Conservation (phyloP, 208 protist species). For the Leishmania mexicana region DNA sequence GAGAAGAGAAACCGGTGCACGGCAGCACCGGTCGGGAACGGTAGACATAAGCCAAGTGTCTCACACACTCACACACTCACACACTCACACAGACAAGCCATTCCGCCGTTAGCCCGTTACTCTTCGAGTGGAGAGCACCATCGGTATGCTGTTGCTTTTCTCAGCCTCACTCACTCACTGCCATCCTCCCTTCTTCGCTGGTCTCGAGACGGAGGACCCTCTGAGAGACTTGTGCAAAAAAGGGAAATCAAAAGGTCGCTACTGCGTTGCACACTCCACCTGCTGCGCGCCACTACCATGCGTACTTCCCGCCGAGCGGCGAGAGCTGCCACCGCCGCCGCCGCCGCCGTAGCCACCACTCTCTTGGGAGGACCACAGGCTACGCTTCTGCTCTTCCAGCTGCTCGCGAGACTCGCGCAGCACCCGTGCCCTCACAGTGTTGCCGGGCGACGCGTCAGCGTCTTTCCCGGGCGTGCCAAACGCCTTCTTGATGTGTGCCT, state of each 20-base stretch:
- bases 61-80: not conserved
- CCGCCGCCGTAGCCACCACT: slow-evolving; percentile 32
- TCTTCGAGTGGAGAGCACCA: not conserved
- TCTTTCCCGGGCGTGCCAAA: slow-evolving; percentile 60
- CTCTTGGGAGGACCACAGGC: slow-evolving; percentile 66
- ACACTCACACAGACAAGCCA: not conserved
- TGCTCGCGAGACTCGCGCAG: slow-evolving; percentile 77
- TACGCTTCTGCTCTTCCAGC: slow-evolving; percentile 78
- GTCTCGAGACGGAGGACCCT: not conserved
- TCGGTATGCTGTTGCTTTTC: not conserved
- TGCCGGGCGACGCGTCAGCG: slow-evolving; percentile 41
- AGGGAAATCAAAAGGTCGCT: slow-evolving; percentile 10
- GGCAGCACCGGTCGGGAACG: not conserved
- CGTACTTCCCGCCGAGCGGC: slow-evolving; percentile 23
- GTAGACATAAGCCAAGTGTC: not conserved
- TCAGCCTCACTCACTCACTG: not conserved
- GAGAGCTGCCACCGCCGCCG: slow-evolving; percentile 34
- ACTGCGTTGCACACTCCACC: slow-evolving; percentile 80
- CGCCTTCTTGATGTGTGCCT: slow-evolving; percentile 62
- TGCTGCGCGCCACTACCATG: slow-evolving; percentile 39
- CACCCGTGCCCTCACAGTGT: slow-evolving; percentile 76
- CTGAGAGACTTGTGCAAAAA: not conserved
- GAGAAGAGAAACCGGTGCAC: not conserved
- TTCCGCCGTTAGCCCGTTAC: not conserved
- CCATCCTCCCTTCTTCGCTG: not conserved